phyloP scores from a whole-genome alignment of 2,329 filamentous ascomycete species.

The Diaporthe citriasiana region DNA sequence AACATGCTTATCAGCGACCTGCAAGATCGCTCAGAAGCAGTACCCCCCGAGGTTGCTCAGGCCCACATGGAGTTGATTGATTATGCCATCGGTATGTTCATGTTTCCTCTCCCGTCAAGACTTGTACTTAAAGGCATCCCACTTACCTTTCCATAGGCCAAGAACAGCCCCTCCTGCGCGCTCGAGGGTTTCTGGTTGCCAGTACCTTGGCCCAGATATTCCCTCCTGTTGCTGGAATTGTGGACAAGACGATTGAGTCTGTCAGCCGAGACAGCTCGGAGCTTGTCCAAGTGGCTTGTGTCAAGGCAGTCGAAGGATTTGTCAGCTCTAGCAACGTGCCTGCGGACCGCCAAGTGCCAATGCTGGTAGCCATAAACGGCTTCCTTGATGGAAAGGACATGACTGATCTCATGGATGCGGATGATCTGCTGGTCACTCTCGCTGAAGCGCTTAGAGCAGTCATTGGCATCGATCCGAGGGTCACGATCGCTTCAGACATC shows the following conservation, averaged over 20 bases:
- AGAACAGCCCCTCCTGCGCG: slow-evolving; percentile 83
- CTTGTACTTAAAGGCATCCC: too few species aligned
- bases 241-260: slow-evolving; percentile 81
- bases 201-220: slow-evolving; percentile 82
- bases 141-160: slow-evolving; percentile 46
- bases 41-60: slow-evolving; percentile 77
- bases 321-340: slow-evolving; percentile 67
- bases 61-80: slow-evolving; percentile 86
- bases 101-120: slow-evolving; percentile 44
- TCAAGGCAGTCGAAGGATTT: slow-evolving; percentile 84
- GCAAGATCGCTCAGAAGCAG: slow-evolving; percentile 79
- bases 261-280: slow-evolving; percentile 84
- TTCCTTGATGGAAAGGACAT: slow-evolving; percentile 87
- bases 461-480: slow-evolving; percentile 82
- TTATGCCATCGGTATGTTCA: slow-evolving; percentile 76
- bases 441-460: slow-evolving; percentile 88
- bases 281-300: slow-evolving; percentile 91
- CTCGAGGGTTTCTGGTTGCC: slow-evolving; percentile 88
- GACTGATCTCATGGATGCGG: slow-evolving; percentile 86
- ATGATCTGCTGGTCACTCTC: slow-evolving; percentile 91
- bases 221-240: slow-evolving; percentile 73
- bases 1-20: slow-evolving; percentile 89
- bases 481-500: slow-evolving; percentile 79
- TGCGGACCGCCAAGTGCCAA: slow-evolving; percentile 70
- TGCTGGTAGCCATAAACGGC: slow-evolving; percentile 74